Evolutionary conservation across 2,329 filamentous ascomycete genomes (phyloP), one percentile per base, ranked within the genome.

Genomic region (Colletotrichum trifolii): DNA sequence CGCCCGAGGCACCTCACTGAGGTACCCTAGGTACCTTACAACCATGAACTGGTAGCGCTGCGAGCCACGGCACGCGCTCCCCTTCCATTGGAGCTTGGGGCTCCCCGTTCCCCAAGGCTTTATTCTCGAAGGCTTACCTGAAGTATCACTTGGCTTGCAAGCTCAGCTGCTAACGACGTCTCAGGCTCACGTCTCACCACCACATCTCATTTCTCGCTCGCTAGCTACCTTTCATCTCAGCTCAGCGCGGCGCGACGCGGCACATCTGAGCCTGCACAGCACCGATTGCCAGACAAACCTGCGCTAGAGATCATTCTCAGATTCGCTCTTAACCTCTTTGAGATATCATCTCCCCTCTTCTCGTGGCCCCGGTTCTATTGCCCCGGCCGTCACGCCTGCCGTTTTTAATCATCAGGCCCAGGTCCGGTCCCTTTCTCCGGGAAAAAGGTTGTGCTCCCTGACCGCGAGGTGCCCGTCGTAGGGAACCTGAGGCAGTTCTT

Each of bases 321-420:
- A 65, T 62, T 50, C 46, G 52, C 52, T 47, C 58, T 62, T 65
- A 39, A n/a, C 52, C 58, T 56, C 10, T 62, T 57, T 46, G 46
- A 56, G 47, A 57, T 36, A 48, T 39, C 52, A 39, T 46, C 50
- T 52, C 57, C 60, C 54, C 33, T 55, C 46, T 39, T 50, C 46
- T 49, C 40, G 47, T 54, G 43, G 15, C 50, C 42, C 58, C 47
- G 61, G 56, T 49, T 38, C 45, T 64, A 34, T 43, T 47, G 43
- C 55, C 56, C 61, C 38, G 36, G 47, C 55, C 49, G 42, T 64
- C 56, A 60, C 56, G 61, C 61, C 61, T 64, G 54, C 49, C 55
- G 61, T 45, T 60, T 64, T 42, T 45, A 60, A 64, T 60, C 61
- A 60, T 36, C 49, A 39, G n/a, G 36, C 49, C 57, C 34, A 49